A percentile compares a stretch with the other conserved stretches of the same genome.
These are phyloP conservation scores for Keithomyces neogunnii DNA, from an alignment of 2,329 filamentous ascomycete genomes.

Conservation along the genomic window DNA sequence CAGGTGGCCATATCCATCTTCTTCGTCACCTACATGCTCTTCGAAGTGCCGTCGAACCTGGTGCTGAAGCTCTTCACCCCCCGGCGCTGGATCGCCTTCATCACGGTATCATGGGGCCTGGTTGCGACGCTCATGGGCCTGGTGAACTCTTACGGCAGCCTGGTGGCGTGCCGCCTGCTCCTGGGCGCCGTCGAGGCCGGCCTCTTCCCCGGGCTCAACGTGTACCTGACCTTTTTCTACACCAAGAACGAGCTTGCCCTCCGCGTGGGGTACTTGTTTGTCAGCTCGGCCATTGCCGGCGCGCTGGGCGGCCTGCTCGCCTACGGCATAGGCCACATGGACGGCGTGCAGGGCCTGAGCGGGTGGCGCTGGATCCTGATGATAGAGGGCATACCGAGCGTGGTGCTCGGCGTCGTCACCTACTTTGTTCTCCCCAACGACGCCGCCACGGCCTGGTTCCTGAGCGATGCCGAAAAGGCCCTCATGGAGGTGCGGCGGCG, in stretches of 20 bases:
- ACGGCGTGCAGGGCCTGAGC: conserved; percentile 52
- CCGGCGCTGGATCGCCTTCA: conserved; percentile 55
- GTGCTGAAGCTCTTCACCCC: conserved; percentile 56
- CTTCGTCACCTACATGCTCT: conserved; percentile 55
- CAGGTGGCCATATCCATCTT: conserved; percentile 60
- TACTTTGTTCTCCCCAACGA: conserved; percentile 29
- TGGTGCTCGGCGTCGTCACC: conserved; percentile 24
- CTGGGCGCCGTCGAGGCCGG: conserved; percentile 63
- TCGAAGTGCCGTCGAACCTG: conserved; percentile 59
- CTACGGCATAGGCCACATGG: conserved; percentile 66
- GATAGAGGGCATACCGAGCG: conserved; percentile 37
- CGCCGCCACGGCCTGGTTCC: conserved; percentile 48
- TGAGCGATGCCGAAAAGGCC: conserved; percentile 52
- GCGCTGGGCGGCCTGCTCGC: conserved; percentile 66
- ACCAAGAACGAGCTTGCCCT: conserved; percentile 64
- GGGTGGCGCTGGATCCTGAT: conserved; percentile 70
- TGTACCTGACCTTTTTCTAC: conserved; percentile 71
- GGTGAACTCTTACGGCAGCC: conserved; percentile 52
- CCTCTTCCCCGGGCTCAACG: conserved; percentile 58
- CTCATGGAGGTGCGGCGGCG: conserved; percentile 42
- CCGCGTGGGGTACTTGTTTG: conserved; percentile 66
- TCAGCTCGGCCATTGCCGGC: conserved; percentile 61
- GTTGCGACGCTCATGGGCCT: conserved; percentile 64
- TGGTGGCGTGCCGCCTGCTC: conserved; percentile 61
- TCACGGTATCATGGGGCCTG: conserved; percentile 57